Base-by-base conservation (phyloP, 352 stramenopile genomes). In the Pythium aphanidermatum region DNA sequence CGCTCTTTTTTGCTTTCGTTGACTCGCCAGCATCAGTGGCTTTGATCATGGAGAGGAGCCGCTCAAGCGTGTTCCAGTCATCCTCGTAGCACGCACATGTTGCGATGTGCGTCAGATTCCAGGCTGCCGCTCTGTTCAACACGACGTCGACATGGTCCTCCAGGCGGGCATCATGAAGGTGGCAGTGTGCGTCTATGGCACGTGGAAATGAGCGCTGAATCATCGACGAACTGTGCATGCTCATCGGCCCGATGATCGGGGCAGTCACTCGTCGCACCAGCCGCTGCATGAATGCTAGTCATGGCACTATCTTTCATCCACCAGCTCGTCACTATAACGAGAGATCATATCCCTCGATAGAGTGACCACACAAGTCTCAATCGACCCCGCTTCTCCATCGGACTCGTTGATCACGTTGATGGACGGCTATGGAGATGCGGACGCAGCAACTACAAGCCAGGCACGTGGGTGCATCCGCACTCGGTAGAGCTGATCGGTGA, bases 161-260 rank as follows among this genome's bases (percentile, higher is more conserved):
- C 3, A 85, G 46, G 19, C 70, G 62, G 28, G 52, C 25, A 37
- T 92, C 76, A 24, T 92, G 79, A 32, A 92, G 38, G 48, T 92
- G 79, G 47, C 74, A 88, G 51, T 89, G 76, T 11, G 76, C 73
- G 31, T 92, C 79, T 11, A 87, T 39, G 0, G 35, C 47, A 5
- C 34, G 39, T 5, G 58, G 55, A 54, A 63, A 68, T 4, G 25
- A 33, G 21, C 9, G 14, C 17, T 25, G 19, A 50, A n/a, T n/a
- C n/a, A n/a, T n/a, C n/a, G n/a, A n/a, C n/a, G n/a, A n/a, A n/a
- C n/a, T n/a, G n/a, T n/a, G n/a, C n/a, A n/a, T n/a, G n/a, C n/a
- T n/a, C n/a, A n/a, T n/a, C n/a, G n/a, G n/a, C n/a, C n/a, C n/a
- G n/a, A n/a, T n/a, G n/a, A n/a, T n/a, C n/a, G n/a, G n/a, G n/a